phyloP scores from a whole-genome alignment of 1,284 basidiomycete species.

The Trichosporon coremiiforme region DNA sequence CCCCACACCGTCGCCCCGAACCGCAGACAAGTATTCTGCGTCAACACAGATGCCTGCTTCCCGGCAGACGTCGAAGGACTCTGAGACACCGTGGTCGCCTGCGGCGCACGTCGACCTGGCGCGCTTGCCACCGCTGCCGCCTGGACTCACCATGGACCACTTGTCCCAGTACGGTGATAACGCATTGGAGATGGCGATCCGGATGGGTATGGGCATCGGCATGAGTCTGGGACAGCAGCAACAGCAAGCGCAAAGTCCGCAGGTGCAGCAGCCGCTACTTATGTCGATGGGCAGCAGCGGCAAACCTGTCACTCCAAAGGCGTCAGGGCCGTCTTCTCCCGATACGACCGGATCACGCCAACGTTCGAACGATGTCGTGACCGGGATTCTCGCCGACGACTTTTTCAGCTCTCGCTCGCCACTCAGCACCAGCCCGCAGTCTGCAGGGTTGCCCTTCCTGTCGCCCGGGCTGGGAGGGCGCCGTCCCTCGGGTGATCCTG shows the following conservation, averaged over 20 bases:
- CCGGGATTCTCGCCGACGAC: conserved; percentile 52
- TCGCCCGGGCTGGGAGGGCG: conserved; percentile 27
- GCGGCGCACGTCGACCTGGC: conserved; percentile 23
- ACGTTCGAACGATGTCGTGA: conserved; percentile 41
- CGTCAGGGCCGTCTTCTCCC: conserved; percentile 18
- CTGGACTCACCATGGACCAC: conserved; percentile 51
- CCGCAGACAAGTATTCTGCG: conserved; percentile 24
- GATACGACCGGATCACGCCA: conserved; percentile 23
- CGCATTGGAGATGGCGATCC: conserved; percentile 56
- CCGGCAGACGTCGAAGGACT: conserved; percentile 28
- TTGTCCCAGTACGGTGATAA: conserved; percentile 51
- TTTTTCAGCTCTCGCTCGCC: conserved; percentile 45
- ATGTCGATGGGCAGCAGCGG: neutral
- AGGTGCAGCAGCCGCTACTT: conserved; percentile 14
- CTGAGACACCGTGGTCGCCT: conserved; percentile 24
- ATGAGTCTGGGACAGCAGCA: conserved; percentile 47
- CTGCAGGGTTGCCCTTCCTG: conserved; percentile 6
- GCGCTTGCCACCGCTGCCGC: conserved; percentile 50
- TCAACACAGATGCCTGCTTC: conserved; percentile 19
- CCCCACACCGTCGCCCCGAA: conserved; percentile 27
- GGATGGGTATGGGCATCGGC: conserved; percentile 57
- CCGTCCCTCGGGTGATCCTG: conserved; percentile 40
- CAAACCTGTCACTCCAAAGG: conserved; percentile 11
- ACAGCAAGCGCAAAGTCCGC: conserved; percentile 14
- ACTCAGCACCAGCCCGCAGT: conserved; percentile 37